phyloP scores from a whole-genome alignment of 208 protist genomes.

The Trypanosoma grayi region DNA sequence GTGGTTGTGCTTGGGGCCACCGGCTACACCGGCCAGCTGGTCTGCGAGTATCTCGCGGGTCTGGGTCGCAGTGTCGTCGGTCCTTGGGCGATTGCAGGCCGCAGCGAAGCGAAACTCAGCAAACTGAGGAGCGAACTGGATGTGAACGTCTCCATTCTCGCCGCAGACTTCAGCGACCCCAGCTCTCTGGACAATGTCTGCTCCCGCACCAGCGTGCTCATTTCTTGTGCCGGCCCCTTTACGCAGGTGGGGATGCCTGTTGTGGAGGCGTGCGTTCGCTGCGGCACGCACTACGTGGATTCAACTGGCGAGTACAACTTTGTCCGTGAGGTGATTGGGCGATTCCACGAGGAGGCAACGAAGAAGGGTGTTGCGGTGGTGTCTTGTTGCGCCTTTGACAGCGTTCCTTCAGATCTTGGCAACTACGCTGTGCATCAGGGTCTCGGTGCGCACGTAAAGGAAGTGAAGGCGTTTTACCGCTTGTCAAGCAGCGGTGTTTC shows the following conservation, averaged over 20 bases:
- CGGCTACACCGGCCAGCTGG: constrained; percentile 80
- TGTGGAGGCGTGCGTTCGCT: constrained; percentile 83
- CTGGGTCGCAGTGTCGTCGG: constrained; percentile 11
- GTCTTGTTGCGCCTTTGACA: constrained; percentile 88
- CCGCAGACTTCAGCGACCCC: constrained; percentile 43
- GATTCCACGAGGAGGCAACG: constrained; percentile 65
- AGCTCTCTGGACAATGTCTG: constrained; percentile 55
- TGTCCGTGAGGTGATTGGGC: constrained; percentile 64
- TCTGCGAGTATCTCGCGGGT: constrained; percentile 63
- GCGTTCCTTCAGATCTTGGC: constrained; percentile 83
- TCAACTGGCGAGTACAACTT: constrained; percentile 88
- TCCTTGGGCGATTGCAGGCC: constrained; percentile 77
- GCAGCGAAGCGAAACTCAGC: constrained; percentile 60
- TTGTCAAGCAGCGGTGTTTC: constrained; percentile 37
- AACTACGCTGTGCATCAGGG: constrained; percentile 68
- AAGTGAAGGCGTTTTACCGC: constrained; percentile 47
- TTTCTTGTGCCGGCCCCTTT: constrained; percentile 86
- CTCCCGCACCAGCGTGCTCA: constrained; percentile 43
- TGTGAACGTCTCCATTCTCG: constrained; percentile 36
- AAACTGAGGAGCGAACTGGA: constrained; percentile 51
- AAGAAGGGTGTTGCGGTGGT: constrained; percentile 61
- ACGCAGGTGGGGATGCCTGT: constrained; percentile 74
- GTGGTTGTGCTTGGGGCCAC: constrained; percentile 77
- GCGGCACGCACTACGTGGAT: constrained; percentile 87
- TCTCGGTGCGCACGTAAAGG: constrained; percentile 38